A percentile compares a stretch with the other conserved stretches of the same genome.
These are phyloP conservation scores for Purpureocillium takamizusanense DNA, from an alignment of 2,329 filamentous ascomycete species.

Conservation along the genomic window DNA sequence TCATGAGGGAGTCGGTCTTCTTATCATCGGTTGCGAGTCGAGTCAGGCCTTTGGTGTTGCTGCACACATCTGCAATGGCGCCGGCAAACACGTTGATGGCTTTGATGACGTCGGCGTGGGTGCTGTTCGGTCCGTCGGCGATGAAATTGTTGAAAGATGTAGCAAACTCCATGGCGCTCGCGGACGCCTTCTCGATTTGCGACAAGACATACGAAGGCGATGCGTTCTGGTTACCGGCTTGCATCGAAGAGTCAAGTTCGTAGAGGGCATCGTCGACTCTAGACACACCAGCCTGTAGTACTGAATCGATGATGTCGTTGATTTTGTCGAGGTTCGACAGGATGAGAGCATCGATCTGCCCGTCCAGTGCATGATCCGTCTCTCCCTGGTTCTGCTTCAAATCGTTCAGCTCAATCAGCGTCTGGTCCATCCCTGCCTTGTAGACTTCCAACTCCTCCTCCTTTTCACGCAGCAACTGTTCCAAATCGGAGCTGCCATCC, in stretches of 20 bases:
- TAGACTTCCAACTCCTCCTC: conserved; percentile 97
- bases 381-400: conserved; percentile 67
- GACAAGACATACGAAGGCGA: conserved; percentile 91
- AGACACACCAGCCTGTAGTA: conserved; percentile 84
- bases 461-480: conserved; percentile 80
- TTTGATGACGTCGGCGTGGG: conserved; percentile 85
- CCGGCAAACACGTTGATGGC: conserved; percentile 85
- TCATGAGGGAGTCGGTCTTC: conserved; percentile 79
- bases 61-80: conserved; percentile 85
- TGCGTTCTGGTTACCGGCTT: conserved; percentile 96
- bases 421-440: conserved; percentile 96
- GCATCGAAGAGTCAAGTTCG: conserved; percentile 95
- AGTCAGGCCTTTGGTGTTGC: conserved; percentile 91
- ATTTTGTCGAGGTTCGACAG: conserved; percentile 84
- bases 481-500: conserved; percentile 77
- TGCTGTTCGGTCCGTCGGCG: conserved; percentile 86
- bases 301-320: conserved; percentile 94
- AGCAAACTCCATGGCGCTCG: conserved; percentile 92
- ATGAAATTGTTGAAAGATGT: conserved; percentile 98
- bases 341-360: conserved; percentile 83
- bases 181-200: conserved; percentile 92
- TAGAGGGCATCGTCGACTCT: conserved; percentile 95
- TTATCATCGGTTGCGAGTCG: conserved; percentile 92
- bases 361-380: conserved; percentile 73
- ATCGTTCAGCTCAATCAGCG: conserved; percentile 84